Conservation (phyloP, 2,329 filamentous ascomycete genomes). For the Penicillium sp. region DNA sequence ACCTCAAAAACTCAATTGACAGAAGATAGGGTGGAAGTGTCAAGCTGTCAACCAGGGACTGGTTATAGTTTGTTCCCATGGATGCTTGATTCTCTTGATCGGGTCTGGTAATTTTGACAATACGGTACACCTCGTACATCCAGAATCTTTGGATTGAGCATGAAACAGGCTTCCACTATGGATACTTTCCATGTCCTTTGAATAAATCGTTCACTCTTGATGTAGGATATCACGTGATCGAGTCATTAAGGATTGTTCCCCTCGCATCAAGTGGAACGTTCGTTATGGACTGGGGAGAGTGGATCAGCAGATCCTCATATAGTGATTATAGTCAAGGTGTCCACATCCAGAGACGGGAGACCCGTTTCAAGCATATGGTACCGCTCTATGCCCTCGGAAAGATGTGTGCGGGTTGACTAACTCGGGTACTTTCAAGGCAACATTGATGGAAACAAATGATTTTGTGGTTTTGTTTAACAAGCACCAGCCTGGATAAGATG, state of each 20-base stretch:
- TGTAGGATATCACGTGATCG: no score
- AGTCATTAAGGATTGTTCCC: no score
- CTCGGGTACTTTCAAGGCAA: no score
- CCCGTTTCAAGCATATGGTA: no score
- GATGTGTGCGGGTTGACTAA: no score
- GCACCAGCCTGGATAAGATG: neutral
- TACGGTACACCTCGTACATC: neutral
- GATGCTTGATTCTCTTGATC: neutral
- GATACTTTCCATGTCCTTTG: neutral
- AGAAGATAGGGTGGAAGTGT: neutral
- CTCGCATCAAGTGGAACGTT: no score
- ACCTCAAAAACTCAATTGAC: neutral
- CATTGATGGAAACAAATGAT: no score
- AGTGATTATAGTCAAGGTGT: no score
- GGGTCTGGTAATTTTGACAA: neutral
- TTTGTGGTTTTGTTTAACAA: neutral
- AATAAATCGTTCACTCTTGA: no score
- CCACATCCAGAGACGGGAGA: no score
- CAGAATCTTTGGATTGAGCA: neutral
- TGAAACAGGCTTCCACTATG: neutral
- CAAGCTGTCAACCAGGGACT: neutral
- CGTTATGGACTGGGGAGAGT: neutral
- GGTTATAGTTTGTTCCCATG: neutral
- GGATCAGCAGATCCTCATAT: neutral
- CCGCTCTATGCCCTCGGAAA: no score